Conservation (phyloP, 2,329 filamentous ascomycete species). For the Botrytis pseudocinerea region DNA sequence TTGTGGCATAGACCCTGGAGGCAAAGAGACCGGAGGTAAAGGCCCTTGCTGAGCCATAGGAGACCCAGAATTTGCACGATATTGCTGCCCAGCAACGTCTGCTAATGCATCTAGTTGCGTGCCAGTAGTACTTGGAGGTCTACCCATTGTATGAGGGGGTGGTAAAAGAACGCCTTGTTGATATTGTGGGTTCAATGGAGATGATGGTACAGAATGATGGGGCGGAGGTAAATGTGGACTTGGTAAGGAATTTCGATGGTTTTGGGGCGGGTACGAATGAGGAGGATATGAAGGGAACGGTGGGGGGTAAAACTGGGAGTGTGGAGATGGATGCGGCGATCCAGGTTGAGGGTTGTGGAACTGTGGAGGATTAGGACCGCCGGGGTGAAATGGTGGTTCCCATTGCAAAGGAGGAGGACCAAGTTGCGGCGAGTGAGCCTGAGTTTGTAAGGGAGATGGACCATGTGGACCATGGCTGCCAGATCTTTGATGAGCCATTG, state of each 20-base stretch:
- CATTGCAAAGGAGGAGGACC: conserved; percentile 30
- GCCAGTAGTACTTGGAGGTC: conserved; percentile 31
- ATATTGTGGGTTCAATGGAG: conserved; percentile 35
- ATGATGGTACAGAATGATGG: conserved; percentile 39
- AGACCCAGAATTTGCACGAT: conserved; percentile 36
- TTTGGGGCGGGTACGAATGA: conserved; percentile 26
- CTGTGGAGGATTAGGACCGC: conserved; percentile 23
- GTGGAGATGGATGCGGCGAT: conserved; percentile 23
- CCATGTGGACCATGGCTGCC: conserved; percentile 32
- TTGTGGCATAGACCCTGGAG: conserved; percentile 14
- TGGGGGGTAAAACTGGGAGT: conserved; percentile 23
- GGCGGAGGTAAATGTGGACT: conserved; percentile 36
- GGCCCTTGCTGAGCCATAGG: conserved; percentile 35
- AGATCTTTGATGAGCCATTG: conserved; percentile 25
- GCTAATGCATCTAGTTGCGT: conserved; percentile 38
- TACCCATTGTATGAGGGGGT: conserved; percentile 32
- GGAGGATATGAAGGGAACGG: conserved; percentile 23
- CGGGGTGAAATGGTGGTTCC: conserved; percentile 36
- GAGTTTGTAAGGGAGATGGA: conserved; percentile 36
- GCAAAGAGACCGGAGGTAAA: conserved; percentile 19
- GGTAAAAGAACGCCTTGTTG: conserved; percentile 34
- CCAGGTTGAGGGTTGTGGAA: conserved; percentile 26
- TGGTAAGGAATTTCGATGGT: conserved; percentile 33
- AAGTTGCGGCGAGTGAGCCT: conserved; percentile 26
- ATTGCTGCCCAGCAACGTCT: conserved; percentile 40